These are phyloP conservation scores for Striga hermonthica DNA, from an alignment of 305 asterid species.

Conservation along the genomic window DNA sequence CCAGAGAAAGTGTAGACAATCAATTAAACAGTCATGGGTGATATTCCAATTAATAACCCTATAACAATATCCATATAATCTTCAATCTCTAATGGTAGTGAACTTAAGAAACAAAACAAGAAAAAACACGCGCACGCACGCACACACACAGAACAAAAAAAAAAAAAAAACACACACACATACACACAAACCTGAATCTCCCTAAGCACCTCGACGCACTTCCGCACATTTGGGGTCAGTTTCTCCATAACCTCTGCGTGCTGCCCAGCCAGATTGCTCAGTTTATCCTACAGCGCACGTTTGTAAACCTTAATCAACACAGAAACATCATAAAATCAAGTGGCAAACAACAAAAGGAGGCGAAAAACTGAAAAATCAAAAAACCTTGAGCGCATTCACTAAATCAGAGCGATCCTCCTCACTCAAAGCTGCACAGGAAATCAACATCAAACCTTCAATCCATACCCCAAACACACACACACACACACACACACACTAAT, in stretches of 20 bases:
- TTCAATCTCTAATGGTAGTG: neutral
- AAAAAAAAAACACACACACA: neutral
- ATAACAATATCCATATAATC: neutral
- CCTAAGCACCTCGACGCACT: constrained; percentile 63
- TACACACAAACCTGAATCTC: constrained; percentile 48
- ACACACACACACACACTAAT: no score
- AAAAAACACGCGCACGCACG: neutral
- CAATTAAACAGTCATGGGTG: no score
- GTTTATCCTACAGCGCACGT: constrained; percentile 45
- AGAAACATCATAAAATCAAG: neutral
- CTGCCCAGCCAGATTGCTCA: constrained; percentile 72
- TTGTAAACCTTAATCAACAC: neutral
- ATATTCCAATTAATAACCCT: neutral
- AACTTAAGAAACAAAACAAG: neutral
- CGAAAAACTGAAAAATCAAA: neutral
- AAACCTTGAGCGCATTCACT: constrained; percentile 52
- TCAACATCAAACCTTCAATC: neutral
- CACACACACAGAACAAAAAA: neutral
- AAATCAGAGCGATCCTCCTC: constrained; percentile 44
- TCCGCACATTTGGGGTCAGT: constrained; percentile 56
- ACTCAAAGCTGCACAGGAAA: constrained; percentile 40
- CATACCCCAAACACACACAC: neutral
- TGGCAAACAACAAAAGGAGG: neutral
- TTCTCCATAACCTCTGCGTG: constrained; percentile 67
- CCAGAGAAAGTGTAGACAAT: no score